A percentile compares a stretch with the other conserved stretches of the same genome.
Conservation (phyloP, 208 protist genomes). For the Acanthamoeba culbertsoni region DNA sequence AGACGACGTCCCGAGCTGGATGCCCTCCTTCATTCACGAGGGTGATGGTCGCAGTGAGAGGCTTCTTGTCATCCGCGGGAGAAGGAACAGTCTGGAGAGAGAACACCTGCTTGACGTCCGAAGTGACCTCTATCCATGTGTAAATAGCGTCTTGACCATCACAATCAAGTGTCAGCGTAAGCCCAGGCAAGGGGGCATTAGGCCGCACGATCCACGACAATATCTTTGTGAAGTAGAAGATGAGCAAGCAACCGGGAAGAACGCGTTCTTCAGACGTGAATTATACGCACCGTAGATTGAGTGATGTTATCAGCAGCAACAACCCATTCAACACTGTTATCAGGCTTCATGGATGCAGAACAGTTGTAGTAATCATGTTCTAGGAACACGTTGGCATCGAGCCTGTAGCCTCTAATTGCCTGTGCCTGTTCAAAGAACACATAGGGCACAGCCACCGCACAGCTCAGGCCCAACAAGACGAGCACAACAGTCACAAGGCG, state of each 20-base stretch:
- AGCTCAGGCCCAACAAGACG: no score
- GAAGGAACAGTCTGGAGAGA: neutral
- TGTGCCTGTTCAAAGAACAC: neutral
- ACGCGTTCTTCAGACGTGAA: no score
- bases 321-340: neutral
- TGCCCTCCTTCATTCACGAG: neutral
- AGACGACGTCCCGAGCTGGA: neutral
- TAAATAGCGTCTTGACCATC: no score
- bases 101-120: neutral
- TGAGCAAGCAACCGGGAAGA: no score
- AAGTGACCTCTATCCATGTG: no score
- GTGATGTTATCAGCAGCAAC: neutral
- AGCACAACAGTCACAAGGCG: no score
- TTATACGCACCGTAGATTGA: no score
- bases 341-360: neutral
- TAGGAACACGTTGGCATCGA: neutral
- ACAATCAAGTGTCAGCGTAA: neutral
- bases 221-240: no score
- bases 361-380: neutral
- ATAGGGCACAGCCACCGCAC: no score
- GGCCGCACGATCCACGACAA: neutral
- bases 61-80: neutral
- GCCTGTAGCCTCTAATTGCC: neutral
- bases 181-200: neutral
- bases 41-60: neutral